Percentiles rank a stretch among this genome's conserved stretches.
Evolutionary conservation across 2,329 filamentous ascomycete genomes (phyloP).

Genomic region (Acrodontium crateriforme): DNA sequence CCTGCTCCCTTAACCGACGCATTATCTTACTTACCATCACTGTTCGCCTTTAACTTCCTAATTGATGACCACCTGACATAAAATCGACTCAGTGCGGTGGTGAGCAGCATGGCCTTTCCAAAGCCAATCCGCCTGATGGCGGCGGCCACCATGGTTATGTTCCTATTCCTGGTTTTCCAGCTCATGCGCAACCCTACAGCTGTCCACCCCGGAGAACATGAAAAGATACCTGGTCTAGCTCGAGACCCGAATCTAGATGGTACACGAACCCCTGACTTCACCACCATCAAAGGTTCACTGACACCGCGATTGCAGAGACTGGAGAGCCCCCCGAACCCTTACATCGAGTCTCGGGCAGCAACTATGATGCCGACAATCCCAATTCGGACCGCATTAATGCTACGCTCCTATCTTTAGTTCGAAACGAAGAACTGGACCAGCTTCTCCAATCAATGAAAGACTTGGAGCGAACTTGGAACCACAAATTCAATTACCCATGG

Average conservation of each 20-base stretch:
- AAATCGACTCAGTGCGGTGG: too few species aligned
- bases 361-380: conserved; percentile 62
- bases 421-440: conserved; percentile 74
- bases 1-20: too few species aligned
- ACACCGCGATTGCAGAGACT: conserved; percentile 44
- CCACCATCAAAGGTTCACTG: neutral
- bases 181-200: conserved; percentile 45
- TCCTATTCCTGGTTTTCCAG: conserved; percentile 67
- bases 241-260: conserved; percentile 78
- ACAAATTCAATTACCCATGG: conserved; percentile 99
- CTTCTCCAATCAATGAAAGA: conserved; percentile 84
- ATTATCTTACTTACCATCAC: too few species aligned
- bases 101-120: conserved; percentile 60
- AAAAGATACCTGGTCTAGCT: too few species aligned
- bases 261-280: conserved; percentile 34
- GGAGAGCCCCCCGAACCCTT: conserved; percentile 69
- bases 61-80: too few species aligned
- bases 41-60: too few species aligned
- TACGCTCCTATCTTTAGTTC: conserved; percentile 78
- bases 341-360: conserved; percentile 52
- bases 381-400: conserved; percentile 81
- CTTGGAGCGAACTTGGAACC: conserved; percentile 88
- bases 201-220: conserved; percentile 41
- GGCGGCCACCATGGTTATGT: conserved; percentile 55
- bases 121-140: conserved; percentile 71